These are phyloP conservation scores for Daphne laureola DNA, from an alignment of 441 rosid species.

Conservation along the genomic window DNA sequence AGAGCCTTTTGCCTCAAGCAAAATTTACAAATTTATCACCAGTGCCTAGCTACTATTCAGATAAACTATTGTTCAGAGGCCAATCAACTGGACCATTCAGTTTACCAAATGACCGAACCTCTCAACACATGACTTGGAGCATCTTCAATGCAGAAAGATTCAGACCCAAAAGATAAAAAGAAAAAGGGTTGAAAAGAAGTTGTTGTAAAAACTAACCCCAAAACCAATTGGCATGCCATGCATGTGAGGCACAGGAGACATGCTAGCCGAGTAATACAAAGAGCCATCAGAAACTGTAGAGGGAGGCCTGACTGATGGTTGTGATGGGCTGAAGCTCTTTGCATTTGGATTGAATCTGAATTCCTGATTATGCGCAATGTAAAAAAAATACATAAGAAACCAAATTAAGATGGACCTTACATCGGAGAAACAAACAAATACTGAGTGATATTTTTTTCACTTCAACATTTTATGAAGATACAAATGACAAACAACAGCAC, in stretches of 20 bases:
- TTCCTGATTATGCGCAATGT: constrained; percentile 50
- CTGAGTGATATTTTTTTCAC: not conserved
- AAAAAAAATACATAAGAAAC: constrained; percentile 5
- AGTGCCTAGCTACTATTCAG: too few relatives aligned
- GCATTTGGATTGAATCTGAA: constrained; percentile 93
- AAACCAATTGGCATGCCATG: constrained; percentile 71
- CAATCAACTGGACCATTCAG: too few relatives aligned
- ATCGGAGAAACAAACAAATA: not conserved
- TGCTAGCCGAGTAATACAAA: constrained; percentile 50
- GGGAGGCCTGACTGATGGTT: constrained; percentile 50
- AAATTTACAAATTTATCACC: too few relatives aligned
- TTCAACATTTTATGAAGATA: constrained; percentile 2
- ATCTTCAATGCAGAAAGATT: too few relatives aligned
- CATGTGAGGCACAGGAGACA: constrained; percentile 50
- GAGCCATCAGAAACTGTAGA: constrained; percentile 64
- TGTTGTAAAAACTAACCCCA: constrained; percentile 44
- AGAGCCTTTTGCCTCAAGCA: too few relatives aligned
- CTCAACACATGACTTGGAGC: too few relatives aligned
- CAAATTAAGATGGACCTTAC: not conserved
- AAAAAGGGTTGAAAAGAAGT: too few relatives aligned
- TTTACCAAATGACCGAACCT: too few relatives aligned
- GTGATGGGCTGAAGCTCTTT: constrained; percentile 74
- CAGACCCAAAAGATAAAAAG: too few relatives aligned
- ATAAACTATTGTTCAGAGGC: too few relatives aligned
- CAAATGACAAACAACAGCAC: constrained; percentile 24